A percentile compares a stretch with the other conserved stretches of the same genome.
phyloP scores from a whole-genome alignment of 768 basidiomycete species.

The Boletus sensibilis region DNA sequence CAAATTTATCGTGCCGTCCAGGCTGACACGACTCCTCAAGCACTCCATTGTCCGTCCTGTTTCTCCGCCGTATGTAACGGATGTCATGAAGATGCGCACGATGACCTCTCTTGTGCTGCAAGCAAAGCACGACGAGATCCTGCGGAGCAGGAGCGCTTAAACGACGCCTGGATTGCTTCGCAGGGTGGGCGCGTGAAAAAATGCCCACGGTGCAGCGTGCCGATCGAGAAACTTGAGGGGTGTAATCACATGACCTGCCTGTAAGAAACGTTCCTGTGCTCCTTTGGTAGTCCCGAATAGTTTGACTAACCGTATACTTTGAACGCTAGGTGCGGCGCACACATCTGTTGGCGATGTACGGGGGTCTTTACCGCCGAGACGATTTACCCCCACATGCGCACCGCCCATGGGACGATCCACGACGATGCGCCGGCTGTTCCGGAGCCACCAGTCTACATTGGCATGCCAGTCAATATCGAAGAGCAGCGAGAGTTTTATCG shows the following conservation, averaged over 20 bases:
- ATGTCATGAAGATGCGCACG: constrained; percentile 62
- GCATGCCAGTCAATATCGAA: constrained; percentile 16
- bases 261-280: constrained; percentile 7
- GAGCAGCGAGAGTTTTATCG: constrained; percentile 22
- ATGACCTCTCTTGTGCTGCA: constrained; percentile 59
- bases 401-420: constrained; percentile 32
- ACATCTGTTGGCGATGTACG: constrained; percentile 73
- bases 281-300: too few species aligned
- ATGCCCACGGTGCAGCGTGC: constrained; percentile 67
- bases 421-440: constrained; percentile 10
- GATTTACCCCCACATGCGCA: constrained; percentile 41
- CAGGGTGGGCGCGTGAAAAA: constrained; percentile 60
- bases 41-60: constrained; percentile 67
- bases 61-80: constrained; percentile 60
- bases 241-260: constrained; percentile 79
- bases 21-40: constrained; percentile 34
- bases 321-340: constrained; percentile 56
- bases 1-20: constrained; percentile 63
- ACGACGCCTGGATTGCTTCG: constrained; percentile 53
- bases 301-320: neutral
- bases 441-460: constrained; percentile 9
- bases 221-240: constrained; percentile 68
- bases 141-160: constrained; percentile 52
- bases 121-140: constrained; percentile 31
- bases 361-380: constrained; percentile 33